Percentiles rank a stretch among this genome's conserved stretches.
phyloP scores from a whole-genome alignment of 495 filamentous ascomycete species.

The Aspergillus taichungensis region DNA sequence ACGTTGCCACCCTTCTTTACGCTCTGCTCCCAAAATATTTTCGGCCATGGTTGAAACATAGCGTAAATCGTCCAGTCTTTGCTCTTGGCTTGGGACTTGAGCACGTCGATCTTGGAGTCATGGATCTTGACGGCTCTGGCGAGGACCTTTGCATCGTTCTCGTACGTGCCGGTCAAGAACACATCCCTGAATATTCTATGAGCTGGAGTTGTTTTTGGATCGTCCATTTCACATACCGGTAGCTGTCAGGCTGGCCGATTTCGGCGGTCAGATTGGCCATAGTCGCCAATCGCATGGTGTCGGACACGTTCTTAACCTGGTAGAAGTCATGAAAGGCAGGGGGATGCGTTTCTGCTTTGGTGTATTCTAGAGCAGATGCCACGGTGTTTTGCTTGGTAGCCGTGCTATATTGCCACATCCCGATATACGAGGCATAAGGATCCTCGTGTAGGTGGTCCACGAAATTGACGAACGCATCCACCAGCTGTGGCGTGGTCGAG shows the following conservation, averaged over 20 bases:
- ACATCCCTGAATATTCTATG: constrained; percentile 5
- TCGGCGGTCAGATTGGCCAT: constrained; percentile 11
- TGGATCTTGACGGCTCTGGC: constrained; percentile 11
- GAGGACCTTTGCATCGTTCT: constrained; percentile 8
- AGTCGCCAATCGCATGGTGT: constrained; percentile 5
- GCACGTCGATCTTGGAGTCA: constrained; percentile 9
- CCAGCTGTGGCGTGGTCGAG: not conserved
- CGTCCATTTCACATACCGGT: constrained; percentile 6
- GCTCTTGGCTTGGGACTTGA: constrained; percentile 4
- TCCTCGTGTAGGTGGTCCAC: constrained; percentile 2
- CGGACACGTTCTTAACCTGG: constrained; percentile 7
- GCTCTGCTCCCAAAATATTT: constrained; percentile 9
- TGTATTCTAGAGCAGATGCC: constrained; percentile 11
- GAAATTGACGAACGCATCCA: constrained; percentile 1
- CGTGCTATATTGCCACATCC: constrained; percentile 12
- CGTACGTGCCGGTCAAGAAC: constrained; percentile 12
- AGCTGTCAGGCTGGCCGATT: constrained; percentile 8
- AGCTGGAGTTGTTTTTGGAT: not conserved
- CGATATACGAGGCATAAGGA: constrained; percentile 7
- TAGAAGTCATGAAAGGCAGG: constrained; percentile 9
- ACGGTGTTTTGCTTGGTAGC: constrained; percentile 8
- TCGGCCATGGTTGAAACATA: constrained; percentile 18
- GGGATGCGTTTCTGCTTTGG: constrained; percentile 9
- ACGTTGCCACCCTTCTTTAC: constrained; percentile 14
- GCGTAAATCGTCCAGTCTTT: constrained; percentile 8